Base-by-base conservation (phyloP, 2,329 filamentous ascomycete genomes). In the Ophiocordyceps camponoti-saundersi region DNA sequence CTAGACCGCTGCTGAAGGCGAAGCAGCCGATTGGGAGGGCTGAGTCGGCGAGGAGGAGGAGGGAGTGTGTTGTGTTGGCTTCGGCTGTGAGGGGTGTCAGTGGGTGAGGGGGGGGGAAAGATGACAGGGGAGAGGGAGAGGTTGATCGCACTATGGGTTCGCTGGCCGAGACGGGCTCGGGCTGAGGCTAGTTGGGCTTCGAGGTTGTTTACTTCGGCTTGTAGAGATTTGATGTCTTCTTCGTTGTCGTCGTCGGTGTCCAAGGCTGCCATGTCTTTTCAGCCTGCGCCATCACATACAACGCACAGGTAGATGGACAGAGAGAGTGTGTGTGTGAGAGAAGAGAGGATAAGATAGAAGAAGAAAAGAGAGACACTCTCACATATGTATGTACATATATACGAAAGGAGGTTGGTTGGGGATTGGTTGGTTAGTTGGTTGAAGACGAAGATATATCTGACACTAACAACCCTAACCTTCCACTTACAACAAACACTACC, bases 21-120 rank as follows among this genome's bases (percentile, higher is more conserved):
- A 92, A 92, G n/a, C 85, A 86, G 48, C 85, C 85, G 0, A 92
- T 71, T 1, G 85, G 85, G 2, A 92, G 75, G 15, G 84, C 83
- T 1, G 85, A 89, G 67, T 92, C 85, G 44, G 85, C 78, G 44
- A 90, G 78, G 3, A 92, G 71, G 30, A 90, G 75, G 36, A 88
- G 75, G 53, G 82, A 80, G 62, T 90, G 85, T 30, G 57, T 57
- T 8, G 61, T 12, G 57, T 54, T 26, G 51, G 45, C 23, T 34
- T 34, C 13, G 32, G 32, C 32, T 34, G 32, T 2, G 16, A 7
- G 15, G 12, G 18, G 5, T 12, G 8, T 18, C 21, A 18, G 36
- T 6, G 36, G 7, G 15, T 18, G 36, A 6, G n/a, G 15, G 36
- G n/a, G 36, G 36, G 7, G 36, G 36, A 12, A 11, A 18, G 36